Conservation (phyloP, 352 stramenopile genomes). For the Phytophthora vignae region DNA sequence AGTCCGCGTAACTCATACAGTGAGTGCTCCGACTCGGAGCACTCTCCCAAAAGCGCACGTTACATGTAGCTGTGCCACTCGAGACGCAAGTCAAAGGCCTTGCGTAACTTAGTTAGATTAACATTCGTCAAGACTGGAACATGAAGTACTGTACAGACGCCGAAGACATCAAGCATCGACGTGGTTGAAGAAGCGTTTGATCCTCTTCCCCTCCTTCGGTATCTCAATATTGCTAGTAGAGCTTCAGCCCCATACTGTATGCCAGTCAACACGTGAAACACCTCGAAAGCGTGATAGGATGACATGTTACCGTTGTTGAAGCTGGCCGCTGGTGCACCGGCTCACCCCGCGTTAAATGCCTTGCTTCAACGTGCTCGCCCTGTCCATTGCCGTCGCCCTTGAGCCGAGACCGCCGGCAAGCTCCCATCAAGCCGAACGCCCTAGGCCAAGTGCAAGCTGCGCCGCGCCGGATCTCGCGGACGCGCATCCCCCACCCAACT, state of each 20-base stretch:
- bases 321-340: not conserved
- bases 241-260: slow-evolving; percentile 18
- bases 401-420: slow-evolving; percentile 18
- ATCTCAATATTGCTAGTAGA: slow-evolving; percentile 21
- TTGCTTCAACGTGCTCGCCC: slow-evolving; percentile 25
- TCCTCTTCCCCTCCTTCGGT: not conserved
- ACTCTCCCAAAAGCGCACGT: not conserved
- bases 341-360: slow-evolving; percentile 4
- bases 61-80: not conserved
- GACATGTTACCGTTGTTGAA: not conserved
- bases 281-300: not conserved
- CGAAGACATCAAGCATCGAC: not conserved
- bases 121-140: not conserved
- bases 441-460: slow-evolving; percentile 6
- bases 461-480: not conserved
- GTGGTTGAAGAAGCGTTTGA: slow-evolving; percentile 22
- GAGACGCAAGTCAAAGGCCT: not conserved
- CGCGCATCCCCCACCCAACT: not conserved
- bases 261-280: slow-evolving; percentile 11
- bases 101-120: too few relatives aligned
- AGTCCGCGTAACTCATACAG: not conserved
- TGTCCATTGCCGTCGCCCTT: slow-evolving; percentile 13
- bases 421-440: not conserved
- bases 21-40: too few relatives aligned
- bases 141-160: not conserved